Percentiles rank a stretch among this genome's conserved stretches.
Evolutionary conservation across 106 monocot genomes (phyloP).

Genomic region (Dendrobium chrysotoxum): DNA sequence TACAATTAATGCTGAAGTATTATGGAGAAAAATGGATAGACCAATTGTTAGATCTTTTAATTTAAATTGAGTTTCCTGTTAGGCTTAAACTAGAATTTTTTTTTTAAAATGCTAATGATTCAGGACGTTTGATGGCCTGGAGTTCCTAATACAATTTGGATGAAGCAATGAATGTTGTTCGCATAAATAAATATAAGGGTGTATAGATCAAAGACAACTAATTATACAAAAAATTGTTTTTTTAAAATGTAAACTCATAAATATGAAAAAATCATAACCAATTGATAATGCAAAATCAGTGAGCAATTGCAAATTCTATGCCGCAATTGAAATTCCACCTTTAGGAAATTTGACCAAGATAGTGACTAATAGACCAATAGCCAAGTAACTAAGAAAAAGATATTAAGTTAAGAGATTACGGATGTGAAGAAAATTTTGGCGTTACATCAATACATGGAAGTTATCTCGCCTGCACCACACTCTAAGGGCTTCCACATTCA

Average conservation of each 20-base stretch:
- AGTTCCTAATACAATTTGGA: neutral
- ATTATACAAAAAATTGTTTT: neutral
- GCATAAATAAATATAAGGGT: neutral
- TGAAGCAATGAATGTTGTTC: neutral
- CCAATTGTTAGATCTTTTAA: neutral
- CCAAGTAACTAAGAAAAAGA: neutral
- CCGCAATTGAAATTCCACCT: neutral
- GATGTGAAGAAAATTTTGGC: neutral
- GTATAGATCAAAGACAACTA: neutral
- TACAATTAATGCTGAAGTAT: neutral
- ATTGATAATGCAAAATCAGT: neutral
- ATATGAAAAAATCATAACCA: neutral
- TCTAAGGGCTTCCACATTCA: neutral
- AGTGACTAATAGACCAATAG: neutral
- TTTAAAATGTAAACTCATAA: neutral
- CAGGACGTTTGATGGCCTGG: neutral
- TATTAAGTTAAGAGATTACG: neutral
- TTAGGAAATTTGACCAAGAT: neutral
- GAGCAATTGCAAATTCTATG: neutral
- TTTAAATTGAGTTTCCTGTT: neutral
- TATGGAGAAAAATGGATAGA: neutral
- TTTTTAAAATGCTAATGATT: neutral
- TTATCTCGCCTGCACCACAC: neutral
- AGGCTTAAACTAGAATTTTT: too few relatives aligned
- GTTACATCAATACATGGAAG: too few relatives aligned